phyloP scores from a whole-genome alignment of 148 eudicot species.

The Rheum nobile region DNA sequence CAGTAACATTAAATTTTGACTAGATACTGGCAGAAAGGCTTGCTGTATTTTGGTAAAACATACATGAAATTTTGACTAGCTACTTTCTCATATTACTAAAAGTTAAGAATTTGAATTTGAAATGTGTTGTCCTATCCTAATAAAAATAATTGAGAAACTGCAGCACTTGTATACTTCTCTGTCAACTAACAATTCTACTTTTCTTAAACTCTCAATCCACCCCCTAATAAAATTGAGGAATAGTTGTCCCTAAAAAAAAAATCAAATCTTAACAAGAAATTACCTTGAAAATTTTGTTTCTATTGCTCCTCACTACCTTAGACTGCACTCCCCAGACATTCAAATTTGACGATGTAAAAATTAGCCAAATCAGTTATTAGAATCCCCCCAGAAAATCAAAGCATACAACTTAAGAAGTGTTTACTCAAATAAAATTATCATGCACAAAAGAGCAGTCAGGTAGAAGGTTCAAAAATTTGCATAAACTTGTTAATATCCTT shows the following conservation, averaged over 20 bases:
- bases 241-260: neutral
- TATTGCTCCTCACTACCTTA: neutral
- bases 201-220: neutral
- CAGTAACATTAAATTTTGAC: neutral
- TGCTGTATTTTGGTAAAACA: neutral
- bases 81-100: neutral
- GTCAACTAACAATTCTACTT: neutral
- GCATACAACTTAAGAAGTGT: neutral
- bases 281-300: neutral
- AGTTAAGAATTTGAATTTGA: neutral
- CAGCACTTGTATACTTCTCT: neutral
- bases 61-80: neutral
- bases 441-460: neutral
- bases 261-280: neutral
- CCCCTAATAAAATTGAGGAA: neutral
- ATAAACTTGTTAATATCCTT: neutral
- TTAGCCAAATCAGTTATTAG: neutral
- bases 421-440: neutral
- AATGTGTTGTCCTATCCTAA: neutral
- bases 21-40: neutral
- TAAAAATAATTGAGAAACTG: neutral
- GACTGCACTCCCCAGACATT: neutral
- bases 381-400: neutral
- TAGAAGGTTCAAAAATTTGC: neutral
- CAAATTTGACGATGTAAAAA: neutral